Conservation (phyloP, 805 yeast genomes). For the Torulaspora indica region DNA sequence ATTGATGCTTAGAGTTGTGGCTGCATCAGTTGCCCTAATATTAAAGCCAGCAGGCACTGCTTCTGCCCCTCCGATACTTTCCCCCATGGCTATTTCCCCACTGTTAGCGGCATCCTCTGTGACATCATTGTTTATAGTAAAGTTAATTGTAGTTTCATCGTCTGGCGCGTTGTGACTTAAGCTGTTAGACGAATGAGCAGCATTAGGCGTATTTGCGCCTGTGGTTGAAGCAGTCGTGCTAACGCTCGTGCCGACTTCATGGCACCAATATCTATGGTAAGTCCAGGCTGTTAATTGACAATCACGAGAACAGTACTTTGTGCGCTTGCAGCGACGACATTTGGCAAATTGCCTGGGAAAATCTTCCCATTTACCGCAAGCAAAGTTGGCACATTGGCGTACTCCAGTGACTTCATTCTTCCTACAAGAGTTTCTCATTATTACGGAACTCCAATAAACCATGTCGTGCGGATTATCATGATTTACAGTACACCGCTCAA, state of each 20-base stretch:
- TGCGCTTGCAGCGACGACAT: conserved; percentile 88
- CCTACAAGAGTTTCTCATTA: conserved; percentile 92
- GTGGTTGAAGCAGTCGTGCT: conserved; percentile 21
- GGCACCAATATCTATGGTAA: conserved; percentile 93
- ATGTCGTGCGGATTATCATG: conserved; percentile 67
- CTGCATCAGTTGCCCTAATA: conserved; percentile 3
- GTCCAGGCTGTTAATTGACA: conserved; percentile 92
- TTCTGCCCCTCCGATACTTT: not conserved
- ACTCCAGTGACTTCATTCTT: conserved; percentile 83
- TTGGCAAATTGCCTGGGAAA: conserved; percentile 90
- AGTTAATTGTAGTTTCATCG: conserved; percentile 1
- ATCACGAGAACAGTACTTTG: conserved; percentile 88
- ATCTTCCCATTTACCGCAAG: conserved; percentile 92
- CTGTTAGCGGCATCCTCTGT: not conserved
- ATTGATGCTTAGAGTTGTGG: conserved; percentile 6
- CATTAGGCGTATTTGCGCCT: conserved; percentile 20
- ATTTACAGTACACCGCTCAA: conserved; percentile 79
- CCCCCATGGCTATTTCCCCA: conserved; percentile 2
- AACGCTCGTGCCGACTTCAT: conserved; percentile 39
- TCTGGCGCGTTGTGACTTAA: not conserved
- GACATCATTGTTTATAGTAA: not conserved
- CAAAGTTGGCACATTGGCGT: conserved; percentile 89
- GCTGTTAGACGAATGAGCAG: conserved; percentile 5
- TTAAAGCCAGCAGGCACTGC: conserved; percentile 2
- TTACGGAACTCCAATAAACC: conserved; percentile 96